phyloP scores from a whole-genome alignment of 768 basidiomycete genomes.

The Xerocomellus intermedius region DNA sequence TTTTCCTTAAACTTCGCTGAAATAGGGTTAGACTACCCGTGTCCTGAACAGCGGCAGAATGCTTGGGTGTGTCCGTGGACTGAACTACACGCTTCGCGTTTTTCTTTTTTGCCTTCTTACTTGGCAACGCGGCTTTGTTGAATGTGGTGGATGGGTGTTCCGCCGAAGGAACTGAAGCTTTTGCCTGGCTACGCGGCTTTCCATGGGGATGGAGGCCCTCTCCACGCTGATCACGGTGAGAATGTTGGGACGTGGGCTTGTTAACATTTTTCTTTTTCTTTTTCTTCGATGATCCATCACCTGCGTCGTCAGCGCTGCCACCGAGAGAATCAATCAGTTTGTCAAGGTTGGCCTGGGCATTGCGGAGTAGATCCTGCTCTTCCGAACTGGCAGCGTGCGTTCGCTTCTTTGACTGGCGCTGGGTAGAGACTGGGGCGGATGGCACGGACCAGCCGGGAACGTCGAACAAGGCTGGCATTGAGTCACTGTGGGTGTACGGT shows the following conservation, averaged over 20 bases:
- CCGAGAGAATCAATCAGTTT: conserved; percentile 54
- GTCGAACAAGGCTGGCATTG: conserved; percentile 49
- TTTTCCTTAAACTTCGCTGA: conserved; percentile 77
- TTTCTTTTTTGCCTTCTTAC: conserved; percentile 21
- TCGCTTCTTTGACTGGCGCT: conserved; percentile 40
- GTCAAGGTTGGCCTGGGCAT: conserved; percentile 55
- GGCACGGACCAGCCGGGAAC: conserved; percentile 69
- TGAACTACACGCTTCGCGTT: conserved; percentile 18
- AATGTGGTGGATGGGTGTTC: conserved; percentile 10
- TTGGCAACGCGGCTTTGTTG: conserved; percentile 1
- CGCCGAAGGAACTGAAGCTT: conserved; percentile 6
- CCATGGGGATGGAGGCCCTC: neutral
- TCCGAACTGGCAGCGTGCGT: conserved; percentile 50
- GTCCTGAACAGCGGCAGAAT: conserved; percentile 9
- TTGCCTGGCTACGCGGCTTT: conserved; percentile 1
- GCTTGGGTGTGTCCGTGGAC: conserved; percentile 19
- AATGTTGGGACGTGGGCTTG: conserved; percentile 3
- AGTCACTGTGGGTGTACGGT: conserved; percentile 1
- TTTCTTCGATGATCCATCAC: conserved; percentile 18
- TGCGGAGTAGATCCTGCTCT: conserved; percentile 34
- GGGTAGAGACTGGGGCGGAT: conserved; percentile 38
- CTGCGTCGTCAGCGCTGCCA: conserved; percentile 26
- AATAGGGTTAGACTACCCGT: conserved; percentile 56
- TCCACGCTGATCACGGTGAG: conserved; percentile 6
- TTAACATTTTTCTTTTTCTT: conserved; percentile 13